Conservation (phyloP, 192 early-diverging fungal genomes). For the Jimgerdemannia lactiflua region DNA sequence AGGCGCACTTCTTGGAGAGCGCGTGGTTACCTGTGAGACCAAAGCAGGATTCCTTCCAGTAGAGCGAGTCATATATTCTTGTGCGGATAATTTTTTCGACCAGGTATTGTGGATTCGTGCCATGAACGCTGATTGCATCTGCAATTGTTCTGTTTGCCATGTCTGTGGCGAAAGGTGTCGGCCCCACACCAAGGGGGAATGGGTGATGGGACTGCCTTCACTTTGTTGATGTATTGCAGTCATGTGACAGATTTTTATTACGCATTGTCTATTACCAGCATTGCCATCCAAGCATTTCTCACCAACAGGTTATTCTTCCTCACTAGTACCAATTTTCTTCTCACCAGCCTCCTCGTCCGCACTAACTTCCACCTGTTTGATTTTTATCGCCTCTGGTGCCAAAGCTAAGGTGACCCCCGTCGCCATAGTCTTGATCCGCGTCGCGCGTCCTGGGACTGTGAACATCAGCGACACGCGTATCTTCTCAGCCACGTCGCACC, state of each 20-base stretch:
- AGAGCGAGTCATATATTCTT: constrained; percentile 88
- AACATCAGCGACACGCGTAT: neutral
- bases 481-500: neutral
- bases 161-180: too few species aligned
- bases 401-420: neutral
- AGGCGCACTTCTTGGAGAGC: neutral
- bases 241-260: too few species aligned
- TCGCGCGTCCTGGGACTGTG: neutral
- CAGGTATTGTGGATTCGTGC: constrained; percentile 90
- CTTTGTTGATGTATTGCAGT: too few species aligned
- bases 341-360: too few species aligned
- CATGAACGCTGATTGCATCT: constrained; percentile 53
- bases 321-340: too few species aligned
- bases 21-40: constrained; percentile 68
- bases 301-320: too few species aligned
- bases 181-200: too few species aligned
- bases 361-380: too few species aligned
- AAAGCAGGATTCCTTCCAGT: constrained; percentile 98
- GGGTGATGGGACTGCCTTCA: too few species aligned
- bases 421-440: neutral
- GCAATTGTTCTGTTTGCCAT: neutral
- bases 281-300: too few species aligned
- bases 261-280: too few species aligned
- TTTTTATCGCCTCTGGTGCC: too few species aligned
- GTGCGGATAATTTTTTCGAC: constrained; percentile 92